Evolutionary conservation across 1,139 yeast species (phyloP).

Genomic region (Pichia norvegensis): DNA sequence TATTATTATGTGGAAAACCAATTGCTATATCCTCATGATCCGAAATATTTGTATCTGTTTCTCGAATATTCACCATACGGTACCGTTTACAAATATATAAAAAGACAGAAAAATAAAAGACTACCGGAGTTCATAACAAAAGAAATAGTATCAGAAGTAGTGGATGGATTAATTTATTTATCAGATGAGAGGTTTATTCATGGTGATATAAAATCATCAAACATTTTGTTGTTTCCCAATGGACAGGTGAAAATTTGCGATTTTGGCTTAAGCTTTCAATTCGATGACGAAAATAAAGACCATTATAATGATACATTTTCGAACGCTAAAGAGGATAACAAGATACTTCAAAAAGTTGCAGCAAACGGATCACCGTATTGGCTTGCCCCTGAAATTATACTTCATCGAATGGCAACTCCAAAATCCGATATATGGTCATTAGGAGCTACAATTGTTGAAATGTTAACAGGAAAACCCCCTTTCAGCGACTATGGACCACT

Average conservation of each 20-base stretch:
- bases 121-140: conserved; percentile 57
- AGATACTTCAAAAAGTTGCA: conserved; percentile 21
- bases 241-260: conserved; percentile 67
- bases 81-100: conserved; percentile 64
- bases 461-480: conserved; percentile 83
- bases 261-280: conserved; percentile 63
- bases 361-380: conserved; percentile 71
- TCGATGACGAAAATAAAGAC: conserved; percentile 20
- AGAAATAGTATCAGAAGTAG: conserved; percentile 58
- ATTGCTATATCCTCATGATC: background rate
- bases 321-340: conserved; percentile 8
- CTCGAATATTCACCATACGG: conserved; percentile 84
- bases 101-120: conserved; percentile 40
- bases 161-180: conserved; percentile 62
- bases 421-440: conserved; percentile 91
- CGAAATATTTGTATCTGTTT: conserved; percentile 24
- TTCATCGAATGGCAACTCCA: conserved; percentile 34
- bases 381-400: conserved; percentile 83
- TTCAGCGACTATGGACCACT: conserved; percentile 73
- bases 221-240: conserved; percentile 52
- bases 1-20: conserved; percentile 66
- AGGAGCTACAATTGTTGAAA: conserved; percentile 87
- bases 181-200: conserved; percentile 71
- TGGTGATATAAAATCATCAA: conserved; percentile 75
- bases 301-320: conserved; percentile 7